A percentile compares a stretch with the other conserved stretches of the same genome.
Conservation (phyloP, 129 eudicot species). For the Flaveria brownii region DNA sequence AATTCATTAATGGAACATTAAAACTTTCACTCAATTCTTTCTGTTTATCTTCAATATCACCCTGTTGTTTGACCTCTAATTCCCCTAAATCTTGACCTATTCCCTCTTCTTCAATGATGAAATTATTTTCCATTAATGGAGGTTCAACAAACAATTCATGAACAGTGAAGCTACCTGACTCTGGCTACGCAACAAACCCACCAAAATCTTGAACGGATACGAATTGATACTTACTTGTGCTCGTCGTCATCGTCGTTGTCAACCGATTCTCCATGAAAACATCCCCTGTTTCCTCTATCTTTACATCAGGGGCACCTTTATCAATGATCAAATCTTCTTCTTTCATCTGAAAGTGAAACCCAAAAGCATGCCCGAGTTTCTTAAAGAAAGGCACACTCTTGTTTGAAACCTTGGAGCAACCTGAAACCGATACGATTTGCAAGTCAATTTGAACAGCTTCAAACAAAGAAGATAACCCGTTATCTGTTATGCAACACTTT, state of each 20-base stretch:
- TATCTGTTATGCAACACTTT: too few species aligned
- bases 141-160: constrained; percentile 57
- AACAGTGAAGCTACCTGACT: constrained; percentile 51
- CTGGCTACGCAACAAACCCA: constrained; percentile 52
- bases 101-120: constrained; percentile 14
- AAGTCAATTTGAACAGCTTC: too few species aligned
- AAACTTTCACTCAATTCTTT: constrained; percentile 18
- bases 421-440: too few species aligned
- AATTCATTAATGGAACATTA: constrained; percentile 16
- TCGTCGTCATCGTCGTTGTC: constrained; percentile 20
- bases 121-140: constrained; percentile 34
- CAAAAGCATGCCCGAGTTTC: too few species aligned
- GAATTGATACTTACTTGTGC: constrained; percentile 51
- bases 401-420: too few species aligned
- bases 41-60: too few species aligned
- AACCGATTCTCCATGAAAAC: constrained; percentile 37
- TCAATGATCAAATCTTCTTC: constrained; percentile 26
- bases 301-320: constrained; percentile 19
- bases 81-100: constrained; percentile 4
- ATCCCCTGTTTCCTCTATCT: constrained; percentile 45
- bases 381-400: too few species aligned
- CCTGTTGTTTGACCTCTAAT: not conserved
- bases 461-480: too few species aligned
- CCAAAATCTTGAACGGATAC: constrained; percentile 45
- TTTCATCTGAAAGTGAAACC: constrained; percentile 35